Base-by-base conservation (phyloP, 331 rosid genomes). In the Erythrophleum ivorense region DNA sequence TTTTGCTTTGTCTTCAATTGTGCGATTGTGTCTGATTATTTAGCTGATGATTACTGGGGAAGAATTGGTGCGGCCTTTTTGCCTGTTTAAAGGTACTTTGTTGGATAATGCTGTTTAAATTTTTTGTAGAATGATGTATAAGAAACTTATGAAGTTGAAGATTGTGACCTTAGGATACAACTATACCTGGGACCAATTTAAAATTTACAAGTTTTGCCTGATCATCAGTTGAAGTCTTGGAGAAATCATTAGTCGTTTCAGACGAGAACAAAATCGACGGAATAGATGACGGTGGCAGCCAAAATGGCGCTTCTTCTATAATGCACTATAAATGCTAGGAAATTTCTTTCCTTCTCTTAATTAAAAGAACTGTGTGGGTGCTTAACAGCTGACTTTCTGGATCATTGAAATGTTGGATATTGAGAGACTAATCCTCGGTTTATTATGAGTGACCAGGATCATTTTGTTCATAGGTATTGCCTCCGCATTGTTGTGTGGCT, bases 391-490 rank as follows among this genome's bases (percentile, higher is more conserved):
- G 8, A 16, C 58, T 53, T 16, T 16, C 6, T 53, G 21, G 58
- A 19, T 40, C 58, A 53, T 14, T 53, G 19, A 14, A 48, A 53
- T 53, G 21, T 15, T 53, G 58, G 21, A 3, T 53, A 14, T 7
- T 53, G 58, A 3, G 58, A 3, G 58, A 53, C 7, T 53, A 14
- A 53, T 68, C 60, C 21, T 55, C 4, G 9, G 3, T 78, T 65
- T 49, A 36, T 78, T 4, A 33, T 38, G 0, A 50, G 16, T 54
- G 63, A 64, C 10, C 21, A 9, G 15, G 57, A 49, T 50, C 66
- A 50, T 74, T 52, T 81, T 74, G 52, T 41, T 81, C 31, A 11
- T 64, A 74, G 80, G 75, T 73, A 21, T 68, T 78, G 70, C 48
- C 48, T 45, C 38, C 29, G 7, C 78, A 71, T 13, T 31, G 71